phyloP scores from a whole-genome alignment of 2,329 filamentous ascomycete species.

The Calonectria henricotiae region DNA sequence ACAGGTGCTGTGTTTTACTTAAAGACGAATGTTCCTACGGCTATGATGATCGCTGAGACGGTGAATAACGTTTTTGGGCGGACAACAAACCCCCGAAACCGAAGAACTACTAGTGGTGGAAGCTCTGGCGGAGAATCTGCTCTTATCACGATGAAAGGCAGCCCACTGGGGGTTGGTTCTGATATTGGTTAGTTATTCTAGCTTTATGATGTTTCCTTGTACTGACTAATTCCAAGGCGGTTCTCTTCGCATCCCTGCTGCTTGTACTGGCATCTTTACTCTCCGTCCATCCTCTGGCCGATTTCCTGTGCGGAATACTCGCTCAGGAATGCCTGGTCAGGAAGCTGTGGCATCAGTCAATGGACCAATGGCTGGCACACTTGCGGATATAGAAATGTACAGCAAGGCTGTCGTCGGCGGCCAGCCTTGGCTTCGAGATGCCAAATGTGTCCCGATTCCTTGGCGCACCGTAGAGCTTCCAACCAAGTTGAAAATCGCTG shows the following conservation, averaged over 20 bases:
- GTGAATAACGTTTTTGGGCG: slow-evolving; percentile 78
- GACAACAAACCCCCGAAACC: slow-evolving; percentile 75
- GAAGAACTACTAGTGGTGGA: slow-evolving; percentile 74
- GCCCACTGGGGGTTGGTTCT: slow-evolving; percentile 74
- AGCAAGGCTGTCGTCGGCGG: slow-evolving; percentile 67
- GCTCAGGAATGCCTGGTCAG: slow-evolving; percentile 76
- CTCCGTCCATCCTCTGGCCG: slow-evolving; percentile 72
- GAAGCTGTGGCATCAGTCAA: slow-evolving; percentile 77
- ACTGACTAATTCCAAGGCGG: slow-evolving; percentile 58
- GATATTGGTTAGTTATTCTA: slow-evolving; percentile 67
- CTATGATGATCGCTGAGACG: slow-evolving; percentile 80
- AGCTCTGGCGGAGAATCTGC: slow-evolving; percentile 79
- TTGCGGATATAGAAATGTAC: slow-evolving; percentile 72
- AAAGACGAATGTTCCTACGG: slow-evolving; percentile 74
- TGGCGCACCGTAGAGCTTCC: slow-evolving; percentile 64
- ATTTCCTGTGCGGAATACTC: slow-evolving; percentile 70
- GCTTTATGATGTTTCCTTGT: not conserved
- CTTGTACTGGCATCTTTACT: slow-evolving; percentile 73
- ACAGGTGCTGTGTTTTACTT: slow-evolving; percentile 72
- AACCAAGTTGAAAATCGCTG: slow-evolving; percentile 69
- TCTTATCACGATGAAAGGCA: slow-evolving; percentile 73
- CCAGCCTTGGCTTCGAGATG: slow-evolving; percentile 72
- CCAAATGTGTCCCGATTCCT: slow-evolving; percentile 72
- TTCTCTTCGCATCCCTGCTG: slow-evolving; percentile 69
- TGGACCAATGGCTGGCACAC: slow-evolving; percentile 73